These are phyloP conservation scores for Endocalyx cinctus DNA, from an alignment of 2,329 filamentous ascomycete genomes.

Conservation along the genomic window DNA sequence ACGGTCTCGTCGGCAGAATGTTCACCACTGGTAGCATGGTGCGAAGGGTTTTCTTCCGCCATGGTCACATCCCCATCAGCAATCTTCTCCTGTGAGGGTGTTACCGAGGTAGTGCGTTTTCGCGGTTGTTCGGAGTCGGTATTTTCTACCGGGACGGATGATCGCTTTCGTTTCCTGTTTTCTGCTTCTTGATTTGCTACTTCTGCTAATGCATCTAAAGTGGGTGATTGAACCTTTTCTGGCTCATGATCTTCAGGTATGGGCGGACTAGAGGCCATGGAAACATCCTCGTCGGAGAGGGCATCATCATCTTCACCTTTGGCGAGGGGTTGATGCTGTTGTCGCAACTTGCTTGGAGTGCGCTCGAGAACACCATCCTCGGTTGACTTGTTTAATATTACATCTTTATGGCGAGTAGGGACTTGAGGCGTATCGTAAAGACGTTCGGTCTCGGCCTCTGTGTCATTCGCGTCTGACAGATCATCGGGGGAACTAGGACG, in stretches of 20 bases:
- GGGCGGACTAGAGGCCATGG: conserved; percentile 29
- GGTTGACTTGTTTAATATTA: conserved; percentile 53
- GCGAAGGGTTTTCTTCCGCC: conserved; percentile 30
- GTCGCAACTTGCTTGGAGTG: conserved; percentile 73
- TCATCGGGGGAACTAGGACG: conserved; percentile 42
- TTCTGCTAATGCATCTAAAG: conserved; percentile 26
- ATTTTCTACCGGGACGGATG: conserved; percentile 21
- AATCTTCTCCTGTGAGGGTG: conserved; percentile 20
- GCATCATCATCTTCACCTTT: conserved; percentile 34
- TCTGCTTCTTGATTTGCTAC: conserved; percentile 26
- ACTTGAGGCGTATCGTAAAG: conserved; percentile 82
- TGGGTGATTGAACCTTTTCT: conserved; percentile 23
- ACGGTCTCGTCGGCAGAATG: conserved; percentile 27
- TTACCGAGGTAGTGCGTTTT: conserved; percentile 22
- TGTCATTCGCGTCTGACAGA: conserved; percentile 58
- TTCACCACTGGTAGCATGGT: conserved; percentile 25
- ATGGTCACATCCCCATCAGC: conserved; percentile 27
- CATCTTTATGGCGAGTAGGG: conserved; percentile 52
- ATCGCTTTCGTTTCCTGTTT: conserved; percentile 30
- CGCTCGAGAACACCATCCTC: conserved; percentile 54
- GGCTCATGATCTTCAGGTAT: conserved; percentile 16
- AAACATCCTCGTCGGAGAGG: conserved; percentile 27
- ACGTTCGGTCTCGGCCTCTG: conserved; percentile 91
- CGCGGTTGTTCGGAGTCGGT: conserved; percentile 16
- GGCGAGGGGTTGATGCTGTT: conserved; percentile 22